Conservation (phyloP, 2,329 filamentous ascomycete species). For the Stemphylium lycopersici region DNA sequence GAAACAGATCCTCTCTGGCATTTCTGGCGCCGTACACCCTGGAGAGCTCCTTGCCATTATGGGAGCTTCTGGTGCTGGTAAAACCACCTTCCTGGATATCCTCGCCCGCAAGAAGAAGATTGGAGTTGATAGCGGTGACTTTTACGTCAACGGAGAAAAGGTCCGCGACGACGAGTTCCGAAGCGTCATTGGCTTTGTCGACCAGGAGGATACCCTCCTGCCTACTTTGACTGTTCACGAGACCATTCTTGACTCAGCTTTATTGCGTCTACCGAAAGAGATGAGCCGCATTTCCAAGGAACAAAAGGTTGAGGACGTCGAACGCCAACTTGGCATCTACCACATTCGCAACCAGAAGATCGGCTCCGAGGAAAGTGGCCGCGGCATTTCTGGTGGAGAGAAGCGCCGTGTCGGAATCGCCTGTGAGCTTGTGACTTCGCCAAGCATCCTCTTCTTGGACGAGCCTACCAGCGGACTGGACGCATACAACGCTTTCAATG, state of each 20-base stretch:
- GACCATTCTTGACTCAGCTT: slow-evolving; percentile 91
- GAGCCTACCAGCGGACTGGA: slow-evolving; percentile 96
- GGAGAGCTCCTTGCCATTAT: slow-evolving; percentile 98
- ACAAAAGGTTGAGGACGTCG: slow-evolving; percentile 88
- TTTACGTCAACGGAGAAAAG: slow-evolving; percentile 93
- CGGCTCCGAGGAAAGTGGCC: slow-evolving; percentile 92
- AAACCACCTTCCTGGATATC: slow-evolving; percentile 96
- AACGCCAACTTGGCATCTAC: slow-evolving; percentile 92
- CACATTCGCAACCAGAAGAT: slow-evolving; percentile 95
- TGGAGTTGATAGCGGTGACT: slow-evolving; percentile 76
- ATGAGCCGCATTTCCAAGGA: slow-evolving; percentile 91
- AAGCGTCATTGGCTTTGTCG: slow-evolving; percentile 93
- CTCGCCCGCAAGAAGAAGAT: slow-evolving; percentile 96
- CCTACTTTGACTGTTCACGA: slow-evolving; percentile 96
- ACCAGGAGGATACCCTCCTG: slow-evolving; percentile 97
- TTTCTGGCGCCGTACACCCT: slow-evolving; percentile 86
- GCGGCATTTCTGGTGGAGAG: slow-evolving; percentile 95
- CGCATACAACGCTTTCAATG: slow-evolving; percentile 97
- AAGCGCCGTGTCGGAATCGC: slow-evolving; percentile 96
- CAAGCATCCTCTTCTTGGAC: slow-evolving; percentile 95
- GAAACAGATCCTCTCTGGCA: slow-evolving; percentile 79
- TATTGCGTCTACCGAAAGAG: slow-evolving; percentile 87
- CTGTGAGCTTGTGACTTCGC: slow-evolving; percentile 95
- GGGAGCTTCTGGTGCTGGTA: slow-evolving; percentile 96
- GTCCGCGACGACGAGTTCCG: slow-evolving; percentile 84